Evolutionary conservation across 225 moss, liverwort and hornwort species (phyloP), one percentile per base, ranked within the genome.

Genomic region (Bryum argenteum): DNA sequence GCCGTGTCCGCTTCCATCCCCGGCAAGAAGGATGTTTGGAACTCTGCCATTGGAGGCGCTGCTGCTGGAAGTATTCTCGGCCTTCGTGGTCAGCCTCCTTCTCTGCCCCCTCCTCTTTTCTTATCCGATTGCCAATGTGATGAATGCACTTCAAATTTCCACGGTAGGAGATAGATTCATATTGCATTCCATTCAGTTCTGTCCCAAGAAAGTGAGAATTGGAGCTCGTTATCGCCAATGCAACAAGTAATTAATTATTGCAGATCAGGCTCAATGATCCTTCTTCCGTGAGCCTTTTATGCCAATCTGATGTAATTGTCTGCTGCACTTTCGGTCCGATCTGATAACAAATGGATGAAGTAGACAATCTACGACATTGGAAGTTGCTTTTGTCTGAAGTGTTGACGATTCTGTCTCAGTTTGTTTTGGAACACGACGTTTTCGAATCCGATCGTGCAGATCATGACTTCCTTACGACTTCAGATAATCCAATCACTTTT

Each of bases 31-130:
- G 94, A 94, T 63, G 52, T 85, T 33, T 68, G 83, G 53, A 94
- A 94, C 65, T 88, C 91, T 38, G 87, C 84, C 39, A 58, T 83
- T 24, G 91, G 88, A 6, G 94, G 94, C 61, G 88, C 91, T 66
- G 94, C 91, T 60, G 94, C 91, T 15, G 94, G 91, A 16, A 78
- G 87, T 42, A 81, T 94, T 56, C 72, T 94, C 22, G 91, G 94
- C 6, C 71, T 91, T 11, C 78, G 85, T 80, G 89, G 89, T 90
- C 70, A 44, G 45, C 23, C 52, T 14, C 44, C 16, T n/a, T n/a
- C n/a, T n/a, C n/a, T 28, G 14, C 47, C 14, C 6, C 20, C 33
- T 55, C 26, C 14, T 26, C 33, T 14, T 20, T 73, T 52, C 20
- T 33, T 38, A 4, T 17, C 10, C 8, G 42, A 41, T 41, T 4